phyloP scores from a whole-genome alignment of 192 early-diverging fungal genomes.

The Umbelopsis ramanniana region DNA sequence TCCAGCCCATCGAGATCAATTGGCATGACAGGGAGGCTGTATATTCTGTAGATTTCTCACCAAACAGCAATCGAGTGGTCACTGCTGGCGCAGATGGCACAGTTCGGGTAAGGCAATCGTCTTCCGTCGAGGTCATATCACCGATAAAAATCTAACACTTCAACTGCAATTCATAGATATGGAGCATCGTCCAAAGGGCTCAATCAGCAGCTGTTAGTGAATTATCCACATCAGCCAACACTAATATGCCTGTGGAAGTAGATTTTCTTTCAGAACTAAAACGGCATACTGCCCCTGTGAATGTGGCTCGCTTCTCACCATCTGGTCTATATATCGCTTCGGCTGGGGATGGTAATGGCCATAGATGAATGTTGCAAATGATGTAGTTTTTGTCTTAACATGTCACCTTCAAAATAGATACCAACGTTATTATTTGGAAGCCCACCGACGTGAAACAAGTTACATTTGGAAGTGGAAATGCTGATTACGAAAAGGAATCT shows the following conservation, averaged over 20 bases:
- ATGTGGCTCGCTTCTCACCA: conserved; percentile 91
- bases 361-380: too few relatives aligned
- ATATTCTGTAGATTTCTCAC: conserved; percentile 90
- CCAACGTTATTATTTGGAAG: conserved; percentile 85
- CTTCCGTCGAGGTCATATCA: conserved; percentile 25
- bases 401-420: conserved; percentile 54
- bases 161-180: conserved; percentile 51
- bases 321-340: conserved; percentile 75
- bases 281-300: conserved; percentile 88
- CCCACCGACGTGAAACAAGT: conserved; percentile 59
- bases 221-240: conserved; percentile 34
- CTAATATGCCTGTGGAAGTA: conserved; percentile 54
- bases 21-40: conserved; percentile 94
- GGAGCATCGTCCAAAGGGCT: conserved; percentile 43
- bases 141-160: conserved; percentile 4
- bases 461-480: conserved; percentile 35
- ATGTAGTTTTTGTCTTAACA: too few relatives aligned
- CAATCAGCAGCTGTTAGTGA: neutral
- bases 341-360: conserved; percentile 77
- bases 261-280: conserved; percentile 83
- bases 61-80: conserved; percentile 69
- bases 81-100: conserved; percentile 91
- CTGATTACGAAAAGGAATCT: conserved; percentile 63
- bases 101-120: conserved; percentile 70
- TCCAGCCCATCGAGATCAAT: conserved; percentile 82